Evolutionary conservation across 2,329 filamentous ascomycete species (phyloP).

Genomic region (Arthrinium phaeospermum): DNA sequence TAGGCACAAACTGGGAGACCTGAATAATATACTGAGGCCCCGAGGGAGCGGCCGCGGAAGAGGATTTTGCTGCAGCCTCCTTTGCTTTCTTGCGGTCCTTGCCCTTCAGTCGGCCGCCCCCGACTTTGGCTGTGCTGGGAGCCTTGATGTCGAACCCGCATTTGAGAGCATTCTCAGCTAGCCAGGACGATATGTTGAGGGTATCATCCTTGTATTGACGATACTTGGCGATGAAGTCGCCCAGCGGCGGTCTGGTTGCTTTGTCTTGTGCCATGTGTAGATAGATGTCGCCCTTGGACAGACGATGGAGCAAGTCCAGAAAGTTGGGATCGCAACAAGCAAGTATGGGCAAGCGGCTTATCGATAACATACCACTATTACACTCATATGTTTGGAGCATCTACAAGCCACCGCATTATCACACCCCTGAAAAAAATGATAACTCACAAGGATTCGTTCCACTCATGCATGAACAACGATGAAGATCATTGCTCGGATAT

Average conservation of each 20-base stretch:
- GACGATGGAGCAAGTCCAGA: neutral
- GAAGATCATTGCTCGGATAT: too few species aligned
- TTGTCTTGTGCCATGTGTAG: neutral
- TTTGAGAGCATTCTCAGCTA: neutral
- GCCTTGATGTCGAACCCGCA: neutral
- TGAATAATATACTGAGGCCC: neutral
- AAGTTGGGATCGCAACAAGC: neutral
- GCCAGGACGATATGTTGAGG: neutral
- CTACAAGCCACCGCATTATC: too few species aligned
- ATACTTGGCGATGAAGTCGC: neutral
- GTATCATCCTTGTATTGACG: neutral
- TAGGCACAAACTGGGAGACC: neutral
- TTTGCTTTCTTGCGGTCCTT: neutral
- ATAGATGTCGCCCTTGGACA: neutral
- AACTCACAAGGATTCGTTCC: too few species aligned
- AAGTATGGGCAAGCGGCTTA: neutral
- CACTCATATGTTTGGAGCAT: too few species aligned
- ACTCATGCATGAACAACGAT: too few species aligned
- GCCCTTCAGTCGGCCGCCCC: neutral
- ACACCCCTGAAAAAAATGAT: too few species aligned
- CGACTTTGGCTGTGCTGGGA: neutral
- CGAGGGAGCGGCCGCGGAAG: neutral
- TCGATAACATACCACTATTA: neutral
- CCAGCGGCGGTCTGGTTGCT: neutral
- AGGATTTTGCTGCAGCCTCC: neutral